Percentiles rank a stretch among this genome's conserved stretches.
phyloP scores from a whole-genome alignment of 495 filamentous ascomycete genomes.

The Penicillium canescens region DNA sequence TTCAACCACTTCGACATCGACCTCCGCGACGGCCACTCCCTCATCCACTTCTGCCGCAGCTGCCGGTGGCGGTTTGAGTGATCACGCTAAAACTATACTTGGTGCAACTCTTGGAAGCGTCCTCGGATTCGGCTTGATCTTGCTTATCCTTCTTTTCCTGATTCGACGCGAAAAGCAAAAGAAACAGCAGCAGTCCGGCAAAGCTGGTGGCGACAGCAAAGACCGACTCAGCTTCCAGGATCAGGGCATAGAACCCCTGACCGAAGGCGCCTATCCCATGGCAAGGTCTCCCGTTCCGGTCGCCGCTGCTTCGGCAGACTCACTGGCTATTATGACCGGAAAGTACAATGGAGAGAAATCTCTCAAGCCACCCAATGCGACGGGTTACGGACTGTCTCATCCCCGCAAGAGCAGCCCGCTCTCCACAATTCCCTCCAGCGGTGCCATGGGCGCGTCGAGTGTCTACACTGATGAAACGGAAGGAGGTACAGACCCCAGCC shows the following conservation, averaged over 20 bases:
- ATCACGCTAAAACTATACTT: slow-evolving; percentile 58
- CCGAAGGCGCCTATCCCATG: slow-evolving; percentile 46
- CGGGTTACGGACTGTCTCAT: slow-evolving; percentile 21
- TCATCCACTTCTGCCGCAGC: slow-evolving; percentile 37
- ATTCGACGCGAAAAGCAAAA: slow-evolving; percentile 62
- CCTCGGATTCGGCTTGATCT: slow-evolving; percentile 65
- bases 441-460: slow-evolving; percentile 22
- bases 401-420: slow-evolving; percentile 30
- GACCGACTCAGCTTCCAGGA: slow-evolving; percentile 65
- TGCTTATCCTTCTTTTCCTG: slow-evolving; percentile 67
- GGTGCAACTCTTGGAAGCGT: slow-evolving; percentile 79
- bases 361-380: slow-evolving; percentile 25
- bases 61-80: slow-evolving; percentile 31
- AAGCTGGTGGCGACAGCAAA: slow-evolving; percentile 55
- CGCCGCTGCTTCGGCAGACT: slow-evolving; percentile 49
- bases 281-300: slow-evolving; percentile 39
- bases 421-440: slow-evolving; percentile 37
- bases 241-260: slow-evolving; percentile 54
- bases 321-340: slow-evolving; percentile 46
- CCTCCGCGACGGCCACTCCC: slow-evolving; percentile 28
- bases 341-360: slow-evolving; percentile 39
- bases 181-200: slow-evolving; percentile 49
- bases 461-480: slow-evolving; percentile 25
- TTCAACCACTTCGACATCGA: slow-evolving; percentile 37
- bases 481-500: slow-evolving; percentile 15